Evolutionary conservation across 2,329 filamentous ascomycete species (phyloP).

Genomic region (Metarhizium robertsii): DNA sequence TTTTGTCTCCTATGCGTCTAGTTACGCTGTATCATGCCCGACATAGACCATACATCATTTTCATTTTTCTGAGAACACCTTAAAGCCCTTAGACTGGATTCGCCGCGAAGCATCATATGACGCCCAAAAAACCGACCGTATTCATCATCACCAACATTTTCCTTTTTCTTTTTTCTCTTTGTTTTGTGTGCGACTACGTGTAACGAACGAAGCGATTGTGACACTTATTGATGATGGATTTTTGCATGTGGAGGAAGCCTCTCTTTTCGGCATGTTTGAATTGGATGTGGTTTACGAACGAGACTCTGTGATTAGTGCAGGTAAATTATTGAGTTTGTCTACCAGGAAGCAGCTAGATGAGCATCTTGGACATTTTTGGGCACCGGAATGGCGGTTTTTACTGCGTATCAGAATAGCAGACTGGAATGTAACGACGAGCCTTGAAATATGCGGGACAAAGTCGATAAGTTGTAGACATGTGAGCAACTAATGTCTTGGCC

Average conservation of each 20-base stretch:
- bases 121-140: background rate
- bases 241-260: background rate
- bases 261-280: background rate
- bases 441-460: background rate
- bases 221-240: background rate
- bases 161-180: background rate
- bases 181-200: background rate
- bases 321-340: background rate
- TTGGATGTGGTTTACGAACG: background rate
- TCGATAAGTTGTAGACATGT: too few relatives aligned
- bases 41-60: background rate
- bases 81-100: background rate
- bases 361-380: background rate
- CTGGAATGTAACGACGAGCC: background rate
- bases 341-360: background rate
- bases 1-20: background rate
- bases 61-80: background rate
- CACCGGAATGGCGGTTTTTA: background rate
- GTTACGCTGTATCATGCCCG: background rate
- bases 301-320: background rate
- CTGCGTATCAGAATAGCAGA: background rate
- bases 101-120: background rate
- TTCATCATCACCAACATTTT: background rate
- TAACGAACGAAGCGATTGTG: slow-evolving; percentile 8
- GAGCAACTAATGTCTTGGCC: too few relatives aligned